Conservation (phyloP, 805 yeast species). For the Wickerhamomyces ciferrii region DNA sequence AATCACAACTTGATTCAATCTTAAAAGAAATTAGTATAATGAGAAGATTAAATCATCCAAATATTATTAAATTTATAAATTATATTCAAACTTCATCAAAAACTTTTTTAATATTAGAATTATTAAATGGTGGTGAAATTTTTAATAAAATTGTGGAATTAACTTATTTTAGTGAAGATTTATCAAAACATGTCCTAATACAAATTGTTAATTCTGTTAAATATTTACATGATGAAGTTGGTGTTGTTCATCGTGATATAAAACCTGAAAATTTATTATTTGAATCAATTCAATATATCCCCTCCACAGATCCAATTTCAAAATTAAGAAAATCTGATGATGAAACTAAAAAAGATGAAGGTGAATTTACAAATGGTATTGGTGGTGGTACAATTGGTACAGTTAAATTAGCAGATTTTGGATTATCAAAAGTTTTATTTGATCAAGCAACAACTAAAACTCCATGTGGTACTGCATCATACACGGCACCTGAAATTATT, state of each 20-base stretch:
- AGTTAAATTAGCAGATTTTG: constrained; percentile 93
- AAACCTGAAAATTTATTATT: constrained; percentile 76
- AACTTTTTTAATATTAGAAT: constrained; percentile 68
- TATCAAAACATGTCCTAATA: constrained; percentile 55
- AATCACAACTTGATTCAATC: constrained; percentile 60
- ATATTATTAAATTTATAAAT: constrained; percentile 60
- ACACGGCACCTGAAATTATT: constrained; percentile 97
- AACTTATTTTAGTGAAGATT: constrained; percentile 61
- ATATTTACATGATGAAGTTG: constrained; percentile 67
- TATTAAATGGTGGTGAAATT: constrained; percentile 74
- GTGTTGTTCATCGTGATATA: constrained; percentile 79
- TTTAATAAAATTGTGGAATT: constrained; percentile 63
- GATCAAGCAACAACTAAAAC: constrained; percentile 72
- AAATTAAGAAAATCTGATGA: constrained; percentile 61
- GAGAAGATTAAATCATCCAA: constrained; percentile 58
- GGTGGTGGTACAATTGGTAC: constrained; percentile 93
- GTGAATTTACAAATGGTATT: constrained; percentile 67
- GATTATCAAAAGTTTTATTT: constrained; percentile 86
- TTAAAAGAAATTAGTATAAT: constrained; percentile 76
- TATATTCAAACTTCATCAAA: constrained; percentile 57
- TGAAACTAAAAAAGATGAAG: constrained; percentile 76
- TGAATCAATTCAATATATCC: constrained; percentile 50
- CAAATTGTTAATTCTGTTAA: constrained; percentile 63
- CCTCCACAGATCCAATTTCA: constrained; percentile 29
- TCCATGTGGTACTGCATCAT: constrained; percentile 98